Percentiles rank a stretch among this genome's conserved stretches.
Conservation (phyloP, 495 filamentous ascomycete genomes). For the Neurospora sp. region DNA sequence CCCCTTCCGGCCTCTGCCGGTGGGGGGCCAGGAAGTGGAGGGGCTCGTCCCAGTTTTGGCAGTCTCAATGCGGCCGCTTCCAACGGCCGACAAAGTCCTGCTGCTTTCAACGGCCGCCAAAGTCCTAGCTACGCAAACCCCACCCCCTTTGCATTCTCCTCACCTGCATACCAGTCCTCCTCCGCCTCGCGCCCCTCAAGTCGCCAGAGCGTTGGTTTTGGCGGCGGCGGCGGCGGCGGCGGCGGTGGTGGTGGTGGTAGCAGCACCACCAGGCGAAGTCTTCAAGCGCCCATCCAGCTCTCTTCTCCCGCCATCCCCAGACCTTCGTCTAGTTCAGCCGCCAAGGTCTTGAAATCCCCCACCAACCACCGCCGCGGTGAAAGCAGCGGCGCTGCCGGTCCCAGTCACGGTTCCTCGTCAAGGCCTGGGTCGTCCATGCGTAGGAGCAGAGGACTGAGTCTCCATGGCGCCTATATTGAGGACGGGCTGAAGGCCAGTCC, state of each 20-base stretch:
- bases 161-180: constrained; percentile 9
- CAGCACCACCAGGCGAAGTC: not conserved
- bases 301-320: not conserved
- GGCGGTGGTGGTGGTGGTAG: not conserved
- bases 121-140: constrained; percentile 7
- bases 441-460: not conserved
- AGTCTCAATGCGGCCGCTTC: not conserved
- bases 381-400: constrained; percentile 20
- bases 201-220: constrained; percentile 10
- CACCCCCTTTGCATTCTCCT: constrained; percentile 7
- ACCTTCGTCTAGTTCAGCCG: not conserved
- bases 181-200: constrained; percentile 19
- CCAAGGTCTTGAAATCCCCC: constrained; percentile 7
- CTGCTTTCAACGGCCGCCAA: not conserved
- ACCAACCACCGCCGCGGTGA: constrained; percentile 25
- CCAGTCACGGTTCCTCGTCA: constrained; percentile 9
- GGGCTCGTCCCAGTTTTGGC: not conserved
- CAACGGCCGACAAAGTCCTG: not conserved
- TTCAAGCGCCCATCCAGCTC: not conserved
- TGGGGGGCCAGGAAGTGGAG: not conserved
- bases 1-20: constrained; percentile 18
- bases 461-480: not conserved
- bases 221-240: not conserved
- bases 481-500: constrained; percentile 29
- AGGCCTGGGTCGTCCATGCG: not conserved